These are phyloP conservation scores for Trichosporon coremiiforme DNA, from an alignment of 1,284 basidiomycete genomes.

Conservation along the genomic window DNA sequence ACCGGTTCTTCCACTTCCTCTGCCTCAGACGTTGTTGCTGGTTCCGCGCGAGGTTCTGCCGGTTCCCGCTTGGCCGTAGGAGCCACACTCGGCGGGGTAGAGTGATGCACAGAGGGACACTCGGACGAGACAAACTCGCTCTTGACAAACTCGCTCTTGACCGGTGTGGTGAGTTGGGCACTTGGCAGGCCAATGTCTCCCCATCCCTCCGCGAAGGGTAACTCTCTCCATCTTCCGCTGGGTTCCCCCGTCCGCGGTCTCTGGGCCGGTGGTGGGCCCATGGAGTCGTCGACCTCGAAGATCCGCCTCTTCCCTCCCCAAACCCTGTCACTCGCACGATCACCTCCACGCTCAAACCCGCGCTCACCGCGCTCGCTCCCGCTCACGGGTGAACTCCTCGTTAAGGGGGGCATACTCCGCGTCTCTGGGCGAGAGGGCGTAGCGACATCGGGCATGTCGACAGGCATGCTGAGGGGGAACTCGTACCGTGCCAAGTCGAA, in stretches of 20 bases:
- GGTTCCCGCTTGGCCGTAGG: not conserved
- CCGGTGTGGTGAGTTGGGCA: not conserved
- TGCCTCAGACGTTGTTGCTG: too few relatives aligned
- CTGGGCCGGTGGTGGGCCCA: not conserved
- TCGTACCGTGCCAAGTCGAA: slow-evolving; percentile 23
- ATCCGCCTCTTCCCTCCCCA: not conserved
- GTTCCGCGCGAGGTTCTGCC: not conserved
- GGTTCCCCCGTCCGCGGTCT: not conserved
- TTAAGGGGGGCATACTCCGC: not conserved
- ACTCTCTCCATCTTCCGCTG: not conserved
- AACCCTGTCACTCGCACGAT: too few relatives aligned
- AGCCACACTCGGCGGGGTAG: not conserved
- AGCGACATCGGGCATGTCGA: not conserved
- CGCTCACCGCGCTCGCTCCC: not conserved
- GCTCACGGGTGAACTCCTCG: not conserved
- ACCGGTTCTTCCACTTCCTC: not conserved
- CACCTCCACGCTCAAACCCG: too few relatives aligned
- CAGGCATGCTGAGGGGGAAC: not conserved
- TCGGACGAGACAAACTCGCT: too few relatives aligned
- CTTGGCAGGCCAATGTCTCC: not conserved
- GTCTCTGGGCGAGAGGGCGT: not conserved
- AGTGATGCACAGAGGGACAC: not conserved
- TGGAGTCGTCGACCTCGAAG: not conserved
- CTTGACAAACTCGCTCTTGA: not conserved
- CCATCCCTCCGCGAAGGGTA: not conserved